These are phyloP conservation scores for Aureobasidium vineae DNA, from an alignment of 2,329 filamentous ascomycete species.

Conservation along the genomic window DNA sequence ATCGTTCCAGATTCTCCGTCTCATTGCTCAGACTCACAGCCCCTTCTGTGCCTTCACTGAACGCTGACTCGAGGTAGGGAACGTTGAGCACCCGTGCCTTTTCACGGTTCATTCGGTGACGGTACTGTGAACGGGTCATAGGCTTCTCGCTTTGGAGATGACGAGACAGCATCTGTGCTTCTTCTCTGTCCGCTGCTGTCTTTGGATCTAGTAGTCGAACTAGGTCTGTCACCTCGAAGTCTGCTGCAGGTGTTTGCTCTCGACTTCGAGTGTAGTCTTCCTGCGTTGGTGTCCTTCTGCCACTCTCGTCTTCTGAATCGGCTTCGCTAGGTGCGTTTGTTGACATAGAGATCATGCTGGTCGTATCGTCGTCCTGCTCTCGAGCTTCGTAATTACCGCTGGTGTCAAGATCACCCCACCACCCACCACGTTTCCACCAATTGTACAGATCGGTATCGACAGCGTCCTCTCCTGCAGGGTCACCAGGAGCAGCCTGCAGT, in stretches of 20 bases:
- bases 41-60: conserved; percentile 40
- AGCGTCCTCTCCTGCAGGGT: conserved; percentile 59
- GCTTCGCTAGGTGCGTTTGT: conserved; percentile 46
- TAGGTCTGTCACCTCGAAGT: conserved; percentile 66
- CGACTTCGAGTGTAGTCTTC: conserved; percentile 50
- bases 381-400: conserved; percentile 73
- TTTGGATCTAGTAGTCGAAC: conserved; percentile 79
- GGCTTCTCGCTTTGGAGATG: conserved; percentile 70
- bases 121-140: conserved; percentile 78
- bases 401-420: conserved; percentile 78
- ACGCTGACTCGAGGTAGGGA: conserved; percentile 40
- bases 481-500: conserved; percentile 42
- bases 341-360: conserved; percentile 72
- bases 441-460: conserved; percentile 74
- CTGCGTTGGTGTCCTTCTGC: conserved; percentile 72
- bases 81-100: conserved; percentile 62
- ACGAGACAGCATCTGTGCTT: conserved; percentile 76
- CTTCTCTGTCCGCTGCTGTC: conserved; percentile 72
- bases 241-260: conserved; percentile 60
- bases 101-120: conserved; percentile 64
- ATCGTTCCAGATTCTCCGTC: conserved; percentile 56
- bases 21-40: conserved; percentile 53
- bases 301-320: conserved; percentile 48
- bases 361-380: conserved; percentile 62
- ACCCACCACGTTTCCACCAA: conserved; percentile 81